A percentile compares a stretch with the other conserved stretches of the same genome.
These are phyloP conservation scores for Camellia japonica DNA, from an alignment of 148 eudicot genomes.

Conservation along the genomic window DNA sequence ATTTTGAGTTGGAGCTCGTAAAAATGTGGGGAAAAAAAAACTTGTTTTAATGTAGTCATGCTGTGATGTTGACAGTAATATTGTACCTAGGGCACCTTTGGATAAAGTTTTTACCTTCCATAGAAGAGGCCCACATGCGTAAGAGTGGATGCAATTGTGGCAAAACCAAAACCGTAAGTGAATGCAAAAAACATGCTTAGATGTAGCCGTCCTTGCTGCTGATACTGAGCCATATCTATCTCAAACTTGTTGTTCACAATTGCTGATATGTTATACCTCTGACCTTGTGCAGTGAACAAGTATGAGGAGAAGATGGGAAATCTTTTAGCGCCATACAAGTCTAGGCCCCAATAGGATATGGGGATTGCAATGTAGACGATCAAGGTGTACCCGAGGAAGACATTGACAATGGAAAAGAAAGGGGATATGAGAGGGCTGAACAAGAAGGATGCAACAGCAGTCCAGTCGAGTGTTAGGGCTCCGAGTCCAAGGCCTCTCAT, in stretches of 20 bases:
- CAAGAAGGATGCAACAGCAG: slow-evolving; percentile 76
- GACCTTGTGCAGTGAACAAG: slow-evolving; percentile 67
- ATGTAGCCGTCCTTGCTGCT: slow-evolving; percentile 58
- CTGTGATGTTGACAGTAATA: neutral
- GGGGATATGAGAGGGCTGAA: slow-evolving; percentile 80
- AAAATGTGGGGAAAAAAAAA: neutral
- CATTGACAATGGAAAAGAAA: slow-evolving; percentile 75
- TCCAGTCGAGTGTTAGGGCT: slow-evolving; percentile 80
- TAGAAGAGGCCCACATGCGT: slow-evolving; percentile 80
- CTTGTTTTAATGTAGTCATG: neutral
- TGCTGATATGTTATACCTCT: slow-evolving; percentile 59
- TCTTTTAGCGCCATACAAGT: slow-evolving; percentile 55
- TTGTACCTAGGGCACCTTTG: neutral
- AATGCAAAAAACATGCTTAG: slow-evolving; percentile 90
- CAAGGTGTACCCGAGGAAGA: slow-evolving; percentile 56
- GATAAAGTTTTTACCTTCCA: slow-evolving; percentile 58
- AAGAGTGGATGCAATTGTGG: slow-evolving; percentile 78
- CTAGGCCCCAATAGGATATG: slow-evolving; percentile 73
- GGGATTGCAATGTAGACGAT: slow-evolving; percentile 76
- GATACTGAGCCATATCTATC: slow-evolving; percentile 46
- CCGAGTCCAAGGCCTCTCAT: slow-evolving; percentile 81
- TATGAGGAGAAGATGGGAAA: slow-evolving; percentile 88
- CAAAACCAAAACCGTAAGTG: slow-evolving; percentile 89
- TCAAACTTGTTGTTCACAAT: slow-evolving; percentile 78
- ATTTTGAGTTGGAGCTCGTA: neutral